Evolutionary conservation across 179 eudicot species (phyloP).

Genomic region (Beta macrorhiza): DNA sequence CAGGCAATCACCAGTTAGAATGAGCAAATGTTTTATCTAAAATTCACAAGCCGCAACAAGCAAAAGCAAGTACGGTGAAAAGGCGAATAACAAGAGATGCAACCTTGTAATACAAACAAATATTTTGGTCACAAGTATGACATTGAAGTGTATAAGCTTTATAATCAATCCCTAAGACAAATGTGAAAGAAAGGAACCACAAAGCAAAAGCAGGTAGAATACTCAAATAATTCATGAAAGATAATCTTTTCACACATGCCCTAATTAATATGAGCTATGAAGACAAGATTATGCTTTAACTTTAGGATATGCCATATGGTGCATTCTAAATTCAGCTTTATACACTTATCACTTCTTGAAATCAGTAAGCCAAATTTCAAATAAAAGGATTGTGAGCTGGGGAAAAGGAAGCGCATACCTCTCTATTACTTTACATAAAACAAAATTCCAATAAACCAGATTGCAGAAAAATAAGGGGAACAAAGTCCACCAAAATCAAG

Average conservation of each 20-base stretch:
- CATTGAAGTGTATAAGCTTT: neutral
- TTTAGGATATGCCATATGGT: too few species aligned
- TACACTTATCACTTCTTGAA: too few species aligned
- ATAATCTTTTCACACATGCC: neutral
- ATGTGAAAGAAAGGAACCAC: neutral
- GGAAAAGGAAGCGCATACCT: too few species aligned
- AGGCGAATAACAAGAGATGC: neutral
- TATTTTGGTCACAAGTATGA: neutral
- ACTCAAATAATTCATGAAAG: neutral
- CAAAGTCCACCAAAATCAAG: too few species aligned
- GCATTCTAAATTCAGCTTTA: too few species aligned
- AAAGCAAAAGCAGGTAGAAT: neutral
- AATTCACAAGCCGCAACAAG: neutral
- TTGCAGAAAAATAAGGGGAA: too few species aligned
- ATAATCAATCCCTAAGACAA: neutral
- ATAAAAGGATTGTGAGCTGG: too few species aligned
- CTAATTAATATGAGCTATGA: neutral
- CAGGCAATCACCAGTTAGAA: constrained; percentile 11
- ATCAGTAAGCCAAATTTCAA: too few species aligned
- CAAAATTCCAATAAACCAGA: too few species aligned
- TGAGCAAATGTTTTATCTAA: neutral
- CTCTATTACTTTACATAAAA: too few species aligned
- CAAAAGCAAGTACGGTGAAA: constrained; percentile 5
- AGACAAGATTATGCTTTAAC: too few species aligned
- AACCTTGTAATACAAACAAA: neutral